phyloP scores from a whole-genome alignment of 2,329 filamentous ascomycete genomes.

The Coniosporium tulheliwenetii region DNA sequence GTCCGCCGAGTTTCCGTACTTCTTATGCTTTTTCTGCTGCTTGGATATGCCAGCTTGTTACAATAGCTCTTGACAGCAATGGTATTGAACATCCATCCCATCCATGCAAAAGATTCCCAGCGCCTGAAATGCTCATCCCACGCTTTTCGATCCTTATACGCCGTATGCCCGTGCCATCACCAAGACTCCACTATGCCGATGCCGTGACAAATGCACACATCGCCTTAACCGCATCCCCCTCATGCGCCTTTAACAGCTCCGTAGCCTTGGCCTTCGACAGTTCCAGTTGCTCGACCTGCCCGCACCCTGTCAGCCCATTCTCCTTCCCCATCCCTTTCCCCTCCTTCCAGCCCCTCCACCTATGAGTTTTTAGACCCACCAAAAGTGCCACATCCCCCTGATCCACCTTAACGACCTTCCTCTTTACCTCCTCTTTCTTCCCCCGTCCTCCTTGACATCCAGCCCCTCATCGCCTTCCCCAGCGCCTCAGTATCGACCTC shows the following conservation, averaged over 20 bases:
- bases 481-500: slow-evolving; percentile 56
- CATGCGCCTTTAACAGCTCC: slow-evolving; percentile 55
- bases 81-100: too few relatives aligned
- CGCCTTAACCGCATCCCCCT: slow-evolving; percentile 53
- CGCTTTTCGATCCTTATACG: too few relatives aligned
- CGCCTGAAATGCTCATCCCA: too few relatives aligned
- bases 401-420: slow-evolving; percentile 53
- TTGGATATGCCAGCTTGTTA: too few relatives aligned
- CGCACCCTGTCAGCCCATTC: not conserved
- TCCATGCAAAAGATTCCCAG: too few relatives aligned
- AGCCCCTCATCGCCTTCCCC: slow-evolving; percentile 56
- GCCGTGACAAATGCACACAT: slow-evolving; percentile 42
- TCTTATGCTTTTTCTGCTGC: too few relatives aligned
- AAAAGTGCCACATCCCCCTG: slow-evolving; percentile 53
- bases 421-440: slow-evolving; percentile 14
- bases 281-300: slow-evolving; percentile 54
- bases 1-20: too few relatives aligned
- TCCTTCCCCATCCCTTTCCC: not conserved
- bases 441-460: slow-evolving; percentile 14
- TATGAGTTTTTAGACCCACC: slow-evolving; percentile 28
- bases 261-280: slow-evolving; percentile 56
- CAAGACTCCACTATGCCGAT: slow-evolving; percentile 2
- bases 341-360: not conserved
- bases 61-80: too few relatives aligned
- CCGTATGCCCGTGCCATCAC: too few relatives aligned